Evolutionary conservation across 495 filamentous ascomycete genomes (phyloP).

Genomic region (Lasiosphaeriaceae sp.): DNA sequence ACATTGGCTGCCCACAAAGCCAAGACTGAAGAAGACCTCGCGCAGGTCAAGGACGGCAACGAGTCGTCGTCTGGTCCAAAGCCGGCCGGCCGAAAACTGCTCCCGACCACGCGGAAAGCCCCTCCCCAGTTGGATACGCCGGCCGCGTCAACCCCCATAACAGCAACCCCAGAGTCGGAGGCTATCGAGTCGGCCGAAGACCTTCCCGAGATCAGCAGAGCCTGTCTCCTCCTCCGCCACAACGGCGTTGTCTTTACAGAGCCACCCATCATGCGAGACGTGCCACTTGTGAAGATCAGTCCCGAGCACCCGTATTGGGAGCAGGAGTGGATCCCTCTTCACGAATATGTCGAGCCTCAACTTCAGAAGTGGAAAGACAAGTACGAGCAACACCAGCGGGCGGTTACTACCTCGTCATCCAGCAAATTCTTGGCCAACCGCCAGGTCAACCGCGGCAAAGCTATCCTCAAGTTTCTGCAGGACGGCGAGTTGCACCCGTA

Average conservation of each 20-base stretch:
- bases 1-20: background rate
- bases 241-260: constrained; percentile 37
- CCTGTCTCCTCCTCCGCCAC: constrained; percentile 31
- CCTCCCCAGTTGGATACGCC: background rate
- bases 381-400: constrained; percentile 22
- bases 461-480: constrained; percentile 39
- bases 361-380: constrained; percentile 37
- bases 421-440: constrained; percentile 42
- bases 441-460: constrained; percentile 43
- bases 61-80: background rate
- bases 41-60: background rate
- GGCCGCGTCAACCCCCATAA: constrained; percentile 6
- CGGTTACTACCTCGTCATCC: constrained; percentile 19
- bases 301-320: constrained; percentile 45
- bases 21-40: background rate
- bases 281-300: constrained; percentile 42
- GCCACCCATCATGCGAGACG: constrained; percentile 39
- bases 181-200: constrained; percentile 7
- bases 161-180: constrained; percentile 15
- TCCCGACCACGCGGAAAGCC: constrained; percentile 15
- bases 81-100: constrained; percentile 18
- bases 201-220: constrained; percentile 36
- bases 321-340: constrained; percentile 35
- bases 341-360: constrained; percentile 25
- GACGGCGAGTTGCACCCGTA: constrained; percentile 45